These are phyloP conservation scores for Hypoxylon sp. DNA, from an alignment of 2,329 filamentous ascomycete genomes.

Conservation along the genomic window DNA sequence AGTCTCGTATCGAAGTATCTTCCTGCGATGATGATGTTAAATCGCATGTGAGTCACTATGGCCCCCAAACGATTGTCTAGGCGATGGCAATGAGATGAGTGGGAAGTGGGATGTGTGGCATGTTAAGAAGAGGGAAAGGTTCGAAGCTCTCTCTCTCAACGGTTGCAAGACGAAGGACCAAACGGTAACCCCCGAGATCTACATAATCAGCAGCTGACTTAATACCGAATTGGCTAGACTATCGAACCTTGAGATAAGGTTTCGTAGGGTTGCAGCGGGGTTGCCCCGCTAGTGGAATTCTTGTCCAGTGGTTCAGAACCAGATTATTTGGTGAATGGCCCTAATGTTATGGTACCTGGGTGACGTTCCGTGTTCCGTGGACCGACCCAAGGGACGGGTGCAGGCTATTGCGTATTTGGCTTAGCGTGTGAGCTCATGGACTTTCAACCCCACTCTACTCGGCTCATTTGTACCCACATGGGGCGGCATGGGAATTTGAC, in stretches of 20 bases:
- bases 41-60: slow-evolving; percentile 16
- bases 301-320: background rate
- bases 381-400: slow-evolving; percentile 17
- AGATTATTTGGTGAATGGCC: slow-evolving; percentile 14
- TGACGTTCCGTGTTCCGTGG: slow-evolving; percentile 13
- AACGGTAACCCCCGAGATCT: slow-evolving; percentile 26
- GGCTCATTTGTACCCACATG: background rate
- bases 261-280: slow-evolving; percentile 41
- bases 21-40: slow-evolving; percentile 1
- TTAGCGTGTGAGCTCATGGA: slow-evolving; percentile 11
- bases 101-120: background rate
- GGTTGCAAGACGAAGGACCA: background rate
- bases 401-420: slow-evolving; percentile 8
- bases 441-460: background rate
- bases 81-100: slow-evolving; percentile 1
- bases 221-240: slow-evolving; percentile 32
- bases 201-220: slow-evolving; percentile 18
- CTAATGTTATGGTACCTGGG: slow-evolving; percentile 7
- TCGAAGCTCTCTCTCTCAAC: background rate
- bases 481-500: background rate
- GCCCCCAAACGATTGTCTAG: slow-evolving; percentile 1
- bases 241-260: slow-evolving; percentile 37
- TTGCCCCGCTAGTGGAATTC: slow-evolving; percentile 18
- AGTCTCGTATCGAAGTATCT: slow-evolving; percentile 14
- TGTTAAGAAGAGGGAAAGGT: background rate